A percentile compares a stretch with the other conserved stretches of the same genome.
These are phyloP conservation scores for Dovyalis caffra DNA, from an alignment of 345 rosid species.

Conservation along the genomic window DNA sequence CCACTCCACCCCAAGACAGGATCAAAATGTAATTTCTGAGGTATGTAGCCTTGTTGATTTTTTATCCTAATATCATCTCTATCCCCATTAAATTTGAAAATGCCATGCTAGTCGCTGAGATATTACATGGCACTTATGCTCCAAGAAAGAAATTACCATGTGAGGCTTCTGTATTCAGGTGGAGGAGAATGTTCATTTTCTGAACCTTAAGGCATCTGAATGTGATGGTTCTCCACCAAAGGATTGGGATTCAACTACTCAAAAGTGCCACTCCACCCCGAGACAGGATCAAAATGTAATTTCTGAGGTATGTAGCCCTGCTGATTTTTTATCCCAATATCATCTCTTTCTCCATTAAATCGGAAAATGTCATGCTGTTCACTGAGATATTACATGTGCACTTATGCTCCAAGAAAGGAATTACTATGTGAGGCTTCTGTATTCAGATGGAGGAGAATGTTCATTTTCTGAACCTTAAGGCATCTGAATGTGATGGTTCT, in stretches of 20 bases:
- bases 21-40: too few relatives aligned
- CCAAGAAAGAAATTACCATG: neutral
- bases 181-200: slow-evolving; percentile 11
- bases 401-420: neutral
- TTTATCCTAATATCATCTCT: neutral
- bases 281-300: slow-evolving; percentile 15
- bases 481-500: slow-evolving; percentile 7
- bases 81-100: neutral
- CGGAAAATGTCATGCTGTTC: neutral
- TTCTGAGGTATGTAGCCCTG: slow-evolving; percentile 14
- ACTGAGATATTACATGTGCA: neutral
- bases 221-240: slow-evolving; percentile 10
- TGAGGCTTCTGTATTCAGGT: slow-evolving; percentile 6
- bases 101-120: neutral
- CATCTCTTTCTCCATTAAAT: too few relatives aligned
- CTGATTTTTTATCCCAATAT: neutral
- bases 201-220: slow-evolving; percentile 8
- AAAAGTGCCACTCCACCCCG: neutral
- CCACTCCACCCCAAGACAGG: neutral
- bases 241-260: slow-evolving; percentile 9
- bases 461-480: neutral
- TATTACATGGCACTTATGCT: neutral
- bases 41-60: neutral
- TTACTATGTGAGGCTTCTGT: neutral
- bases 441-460: neutral